Evolutionary conservation across 257 asterid species (phyloP), one percentile per base, ranked within the genome.

Genomic region (Nicotiana otophora): DNA sequence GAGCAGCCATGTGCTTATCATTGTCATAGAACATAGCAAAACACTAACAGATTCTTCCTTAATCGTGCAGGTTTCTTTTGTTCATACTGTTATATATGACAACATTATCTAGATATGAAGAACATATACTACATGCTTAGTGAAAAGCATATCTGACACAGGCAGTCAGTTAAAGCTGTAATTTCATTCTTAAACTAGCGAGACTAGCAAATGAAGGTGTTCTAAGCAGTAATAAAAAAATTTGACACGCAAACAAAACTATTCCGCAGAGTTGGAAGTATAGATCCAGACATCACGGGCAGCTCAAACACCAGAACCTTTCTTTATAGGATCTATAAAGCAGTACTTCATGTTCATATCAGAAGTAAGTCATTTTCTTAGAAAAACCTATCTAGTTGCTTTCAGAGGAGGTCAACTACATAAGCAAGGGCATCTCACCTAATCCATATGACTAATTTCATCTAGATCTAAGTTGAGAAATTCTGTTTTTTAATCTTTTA

Each of bases 321-420:
- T 74, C 63, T 26, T 46, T 26, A 74, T 74, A 74, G 23, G 80
- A 48, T 74, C 61, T 74, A 74, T 54, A 74, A 51, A 51, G 36
- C 63, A 51, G 80, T 75, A 75, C 80, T 48, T 74, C 80, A 75
- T 34, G 80, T 15, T 75, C 46, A 17, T 57, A 72, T 75, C 39
- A 48, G 9, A 42, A 20, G 42, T 48, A 2, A 14, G 58, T 26
- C 36, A 23, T 74, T 23, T 72, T 75, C 28, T 51, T 28, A 75
- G 53, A 58, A 0, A 26, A 75, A 26, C 26, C 42, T 75, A 75
- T 48, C 46, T 26, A 48, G 15, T 48, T 48, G 63, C 80, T 48
- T 33, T 51, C 80, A 51, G 46, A 26, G 51, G 42, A 26, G 62
- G 63, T 74, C 80, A 26, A 15, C 80, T 7, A 66, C 16, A 74